These are phyloP conservation scores for Candida arabinofermentans DNA, from an alignment of 805 yeast species.

Conservation along the genomic window DNA sequence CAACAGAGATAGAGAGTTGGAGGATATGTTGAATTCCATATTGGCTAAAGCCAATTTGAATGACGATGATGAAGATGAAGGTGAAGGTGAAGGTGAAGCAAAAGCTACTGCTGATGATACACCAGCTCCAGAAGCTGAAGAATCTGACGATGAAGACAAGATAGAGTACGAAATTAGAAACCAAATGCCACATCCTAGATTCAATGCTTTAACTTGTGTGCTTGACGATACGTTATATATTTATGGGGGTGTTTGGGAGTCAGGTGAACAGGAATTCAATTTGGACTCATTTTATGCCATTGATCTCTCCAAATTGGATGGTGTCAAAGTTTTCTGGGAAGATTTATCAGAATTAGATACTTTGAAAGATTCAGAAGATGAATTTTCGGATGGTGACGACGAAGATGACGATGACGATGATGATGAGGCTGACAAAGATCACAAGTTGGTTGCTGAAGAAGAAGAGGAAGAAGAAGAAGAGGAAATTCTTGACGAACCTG, in stretches of 20 bases:
- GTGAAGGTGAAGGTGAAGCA: slow-evolving; percentile 34
- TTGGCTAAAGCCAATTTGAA: slow-evolving; percentile 68
- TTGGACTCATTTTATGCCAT: slow-evolving; percentile 83
- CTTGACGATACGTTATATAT: slow-evolving; percentile 80
- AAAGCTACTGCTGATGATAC: slow-evolving; percentile 31
- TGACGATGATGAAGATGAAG: slow-evolving; percentile 48
- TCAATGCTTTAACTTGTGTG: slow-evolving; percentile 81
- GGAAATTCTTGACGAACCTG: slow-evolving; percentile 65
- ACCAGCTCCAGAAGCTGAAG: slow-evolving; percentile 29
- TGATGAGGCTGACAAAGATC: slow-evolving; percentile 43
- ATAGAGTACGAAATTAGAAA: slow-evolving; percentile 49
- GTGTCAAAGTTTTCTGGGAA: slow-evolving; percentile 88
- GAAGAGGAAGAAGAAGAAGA: slow-evolving; percentile 56
- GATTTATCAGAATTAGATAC: slow-evolving; percentile 57
- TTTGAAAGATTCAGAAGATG: slow-evolving; percentile 58
- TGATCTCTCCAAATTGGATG: slow-evolving; percentile 83
- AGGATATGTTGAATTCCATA: slow-evolving; percentile 71
- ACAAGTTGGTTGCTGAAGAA: slow-evolving; percentile 39
- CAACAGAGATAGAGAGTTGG: slow-evolving; percentile 74
- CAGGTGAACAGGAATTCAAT: slow-evolving; percentile 79
- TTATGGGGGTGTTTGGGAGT: slow-evolving; percentile 88
- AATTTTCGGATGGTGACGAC: slow-evolving; percentile 58
- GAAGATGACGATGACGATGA: slow-evolving; percentile 71
- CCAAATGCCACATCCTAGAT: slow-evolving; percentile 81
- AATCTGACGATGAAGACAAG: slow-evolving; percentile 31